phyloP scores from a whole-genome alignment of 179 eudicot species.

The Carnegiea gigantea region DNA sequence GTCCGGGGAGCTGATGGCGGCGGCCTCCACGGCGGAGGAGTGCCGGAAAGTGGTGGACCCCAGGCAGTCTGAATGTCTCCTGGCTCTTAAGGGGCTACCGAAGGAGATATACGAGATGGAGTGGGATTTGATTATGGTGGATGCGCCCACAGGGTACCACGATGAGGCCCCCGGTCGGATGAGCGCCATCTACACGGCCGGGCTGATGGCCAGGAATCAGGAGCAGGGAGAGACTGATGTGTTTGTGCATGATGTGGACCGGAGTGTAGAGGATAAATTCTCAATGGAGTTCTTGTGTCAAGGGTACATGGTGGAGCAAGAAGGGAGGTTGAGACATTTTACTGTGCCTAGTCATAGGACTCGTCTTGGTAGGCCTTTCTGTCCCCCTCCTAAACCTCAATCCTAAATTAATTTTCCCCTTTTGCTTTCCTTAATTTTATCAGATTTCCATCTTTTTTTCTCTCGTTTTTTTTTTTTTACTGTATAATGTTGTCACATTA shows the following conservation, averaged over 20 bases:
- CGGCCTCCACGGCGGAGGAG: slow-evolving; percentile 19
- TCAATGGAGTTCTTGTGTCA: slow-evolving; percentile 57
- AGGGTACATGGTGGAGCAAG: slow-evolving; percentile 53
- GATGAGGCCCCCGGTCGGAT: slow-evolving; percentile 71
- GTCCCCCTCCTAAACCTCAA: slow-evolving; percentile 34
- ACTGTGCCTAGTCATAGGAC: slow-evolving; percentile 53
- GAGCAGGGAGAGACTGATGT: slow-evolving; percentile 59
- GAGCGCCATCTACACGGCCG: slow-evolving; percentile 69
- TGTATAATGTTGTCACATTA: background rate
- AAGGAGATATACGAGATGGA: slow-evolving; percentile 53
- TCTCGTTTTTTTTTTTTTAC: background rate
- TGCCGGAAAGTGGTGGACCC: slow-evolving; percentile 40
- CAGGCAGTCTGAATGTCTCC: slow-evolving; percentile 41
- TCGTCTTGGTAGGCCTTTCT: slow-evolving; percentile 46
- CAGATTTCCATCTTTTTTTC: background rate
- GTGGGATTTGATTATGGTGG: slow-evolving; percentile 88
- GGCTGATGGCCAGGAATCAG: slow-evolving; percentile 62
- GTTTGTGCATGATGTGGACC: slow-evolving; percentile 70
- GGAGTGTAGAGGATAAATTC: slow-evolving; percentile 53
- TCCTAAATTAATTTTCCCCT: background rate
- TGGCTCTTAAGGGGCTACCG: slow-evolving; percentile 50
- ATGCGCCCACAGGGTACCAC: slow-evolving; percentile 73
- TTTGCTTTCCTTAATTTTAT: background rate
- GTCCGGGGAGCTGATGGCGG: slow-evolving; percentile 30
- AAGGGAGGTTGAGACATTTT: slow-evolving; percentile 58